Base-by-base conservation (phyloP, 352 stramenopile genomes). In the Globisporangium middletonii region DNA sequence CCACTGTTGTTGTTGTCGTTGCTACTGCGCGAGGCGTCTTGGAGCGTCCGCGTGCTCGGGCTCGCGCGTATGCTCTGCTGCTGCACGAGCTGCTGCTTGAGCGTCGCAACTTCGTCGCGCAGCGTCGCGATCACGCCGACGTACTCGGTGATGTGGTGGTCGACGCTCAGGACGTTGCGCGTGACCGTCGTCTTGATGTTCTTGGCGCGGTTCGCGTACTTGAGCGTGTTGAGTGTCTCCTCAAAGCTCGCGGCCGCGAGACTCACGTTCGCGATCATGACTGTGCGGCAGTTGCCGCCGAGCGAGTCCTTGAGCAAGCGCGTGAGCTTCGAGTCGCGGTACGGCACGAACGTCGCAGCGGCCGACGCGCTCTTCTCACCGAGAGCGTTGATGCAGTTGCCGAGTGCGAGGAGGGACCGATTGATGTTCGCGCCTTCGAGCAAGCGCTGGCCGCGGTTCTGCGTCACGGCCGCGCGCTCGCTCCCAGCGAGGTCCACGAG, bases 401-500 rank as follows among this genome's bases (percentile, higher is more conserved):
- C 91, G 8, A 97, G 56, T 8, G 92, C 90, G 3, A 97, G 56
- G n/a, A 98, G 55, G 26, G 81, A 95, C 0, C 89, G 75, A 52
- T 98, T 98, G 61, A 98, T 97, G 61, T 97, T 97, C 2, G 91
- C 92, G 28, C 91, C 92, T 70, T 97, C 91, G 4, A 89, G 65
- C 11, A 97, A 62, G 18, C 90, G 80, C 41, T 86, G 63, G 0
- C 91, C 91, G 4, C 79, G 74, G 63, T 97, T 97, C 58, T 97
- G 79, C 8, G 91, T 97, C 57, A 92, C 83, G 11, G 87, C 83
- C 2, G 92, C 92, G 45, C 92, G 69, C 57, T 98, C 92, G n/a
- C 77, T 94, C 30, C 92, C 92, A 0, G 91, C 92, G 11, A 98
- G 70, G 64, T 98, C 92, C 2, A 98, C 86, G 15, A 98, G 59